Evolutionary conservation across 1,284 basidiomycete genomes (phyloP), one percentile per base, ranked within the genome.

Genomic region (Amylostereum areolatum): DNA sequence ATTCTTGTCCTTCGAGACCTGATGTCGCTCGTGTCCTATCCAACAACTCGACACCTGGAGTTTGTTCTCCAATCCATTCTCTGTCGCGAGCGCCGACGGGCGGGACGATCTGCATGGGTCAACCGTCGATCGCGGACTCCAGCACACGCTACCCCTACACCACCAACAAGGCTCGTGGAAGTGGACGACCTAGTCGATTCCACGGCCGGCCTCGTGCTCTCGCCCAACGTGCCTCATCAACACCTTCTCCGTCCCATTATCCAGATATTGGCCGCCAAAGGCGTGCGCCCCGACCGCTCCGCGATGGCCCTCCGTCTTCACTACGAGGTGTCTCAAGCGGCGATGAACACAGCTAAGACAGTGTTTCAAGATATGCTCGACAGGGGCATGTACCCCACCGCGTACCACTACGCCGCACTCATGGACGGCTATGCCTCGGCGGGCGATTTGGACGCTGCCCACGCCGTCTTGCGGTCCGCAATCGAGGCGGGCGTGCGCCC

Each of bases 331-430:
- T 62, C 75, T 44, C 72, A 73, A 48, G 60, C 67, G 40, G 75
- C 85, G 55, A 61, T 80, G 51, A 67, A 70, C 28, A 62, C 71
- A 11, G 81, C 83, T 1, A 66, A 72, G 49, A 66, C 69, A 12
- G 62, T 80, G 33, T 83, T 87, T 56, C 67, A 74, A 35, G 60
- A 68, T 8, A 76, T 89, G 70, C 62, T 85, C 40, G 66, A 71
- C 44, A 76, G 78, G 48, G 87, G 88, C 24, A 71, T 89, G 50
- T 75, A 77, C 48, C 80, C 85, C 5, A 85, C 78, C 58, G 70
- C 72, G 48, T 78, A 86, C 59, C 87, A 90, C 62, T 85, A 79
- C 57, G 69, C 72, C 39, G 80, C 83, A 41, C 66, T 90, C 45
- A 81, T 90, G 74, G 80, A 86, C 59, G 84, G 84, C 30, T 81